Percentiles rank a stretch among this genome's conserved stretches.
Conservation (phyloP, 1,284 basidiomycete species). For the Chalciporus sp. region DNA sequence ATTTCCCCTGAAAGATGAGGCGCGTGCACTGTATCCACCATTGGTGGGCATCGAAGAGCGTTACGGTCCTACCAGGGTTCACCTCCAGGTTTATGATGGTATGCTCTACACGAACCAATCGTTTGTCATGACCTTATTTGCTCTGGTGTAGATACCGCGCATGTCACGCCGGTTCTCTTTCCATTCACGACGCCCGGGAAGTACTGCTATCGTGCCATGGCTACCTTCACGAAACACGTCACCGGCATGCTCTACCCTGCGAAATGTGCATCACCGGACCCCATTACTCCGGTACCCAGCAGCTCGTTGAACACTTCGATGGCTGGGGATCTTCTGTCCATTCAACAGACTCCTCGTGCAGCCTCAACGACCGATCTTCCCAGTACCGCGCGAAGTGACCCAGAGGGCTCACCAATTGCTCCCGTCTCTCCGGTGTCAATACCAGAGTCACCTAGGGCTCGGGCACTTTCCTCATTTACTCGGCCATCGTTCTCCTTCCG, state of each 20-base stretch:
- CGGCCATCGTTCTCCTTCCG: conserved; percentile 18
- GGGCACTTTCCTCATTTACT: conserved; percentile 13
- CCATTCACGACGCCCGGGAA: conserved; percentile 83
- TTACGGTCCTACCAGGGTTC: conserved; percentile 80
- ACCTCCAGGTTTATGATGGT: conserved; percentile 89
- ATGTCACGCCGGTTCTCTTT: conserved; percentile 79
- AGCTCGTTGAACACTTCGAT: conserved; percentile 2
- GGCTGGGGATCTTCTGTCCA: conserved; percentile 2
- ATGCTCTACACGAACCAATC: conserved; percentile 7
- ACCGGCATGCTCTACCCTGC: conserved; percentile 45
- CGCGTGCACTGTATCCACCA: conserved; percentile 64
- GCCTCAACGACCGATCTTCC: conserved; percentile 11
- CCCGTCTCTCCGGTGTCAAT: background rate
- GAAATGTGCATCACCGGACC: conserved; percentile 11
- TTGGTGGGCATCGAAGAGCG: conserved; percentile 66
- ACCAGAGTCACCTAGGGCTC: background rate
- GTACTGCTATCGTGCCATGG: conserved; percentile 75
- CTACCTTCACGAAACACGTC: conserved; percentile 64
- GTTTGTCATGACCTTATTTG: conserved; percentile 3
- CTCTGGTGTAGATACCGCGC: conserved; percentile 58
- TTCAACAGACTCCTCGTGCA: conserved; percentile 2
- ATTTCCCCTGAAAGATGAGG: conserved; percentile 70
- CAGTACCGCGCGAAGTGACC: background rate
- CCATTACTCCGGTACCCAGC: background rate
- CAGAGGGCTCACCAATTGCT: background rate